These are phyloP conservation scores for Pseudogymnoascus sp. DNA, from an alignment of 2,329 filamentous ascomycete genomes.

Conservation along the genomic window DNA sequence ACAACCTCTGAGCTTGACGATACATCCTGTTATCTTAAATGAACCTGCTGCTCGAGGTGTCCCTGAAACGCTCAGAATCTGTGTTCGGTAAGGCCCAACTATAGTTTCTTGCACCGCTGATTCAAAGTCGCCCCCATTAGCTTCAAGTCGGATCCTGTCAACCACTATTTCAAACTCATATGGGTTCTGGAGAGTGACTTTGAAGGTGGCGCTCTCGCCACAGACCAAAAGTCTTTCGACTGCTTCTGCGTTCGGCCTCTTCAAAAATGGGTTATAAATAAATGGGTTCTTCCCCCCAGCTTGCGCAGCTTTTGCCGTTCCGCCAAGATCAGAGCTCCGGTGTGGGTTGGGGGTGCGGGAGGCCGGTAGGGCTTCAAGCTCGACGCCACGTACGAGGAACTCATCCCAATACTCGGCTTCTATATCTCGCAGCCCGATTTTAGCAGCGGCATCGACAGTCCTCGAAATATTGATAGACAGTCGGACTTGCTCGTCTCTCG, in stretches of 20 bases:
- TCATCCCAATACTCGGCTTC: slow-evolving; percentile 94
- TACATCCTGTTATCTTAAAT: slow-evolving; percentile 67
- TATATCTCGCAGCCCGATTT: slow-evolving; percentile 61
- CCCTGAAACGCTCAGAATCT: slow-evolving; percentile 65
- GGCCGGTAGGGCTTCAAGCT: slow-evolving; percentile 54
- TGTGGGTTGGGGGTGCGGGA: slow-evolving; percentile 59
- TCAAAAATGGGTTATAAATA: slow-evolving; percentile 88
- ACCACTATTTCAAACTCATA: slow-evolving; percentile 90
- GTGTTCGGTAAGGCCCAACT: slow-evolving; percentile 74
- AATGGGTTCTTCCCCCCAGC: slow-evolving; percentile 62
- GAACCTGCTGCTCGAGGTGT: slow-evolving; percentile 58
- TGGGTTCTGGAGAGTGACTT: slow-evolving; percentile 82
- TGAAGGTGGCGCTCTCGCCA: slow-evolving; percentile 68
- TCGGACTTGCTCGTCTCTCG: slow-evolving; percentile 74
- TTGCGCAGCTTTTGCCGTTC: slow-evolving; percentile 30
- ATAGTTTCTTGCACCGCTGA: slow-evolving; percentile 55
- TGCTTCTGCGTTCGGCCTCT: slow-evolving; percentile 50
- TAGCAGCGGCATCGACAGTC: slow-evolving; percentile 67
- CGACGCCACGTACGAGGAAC: slow-evolving; percentile 74
- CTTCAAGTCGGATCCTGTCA: slow-evolving; percentile 68
- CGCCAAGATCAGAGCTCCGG: slow-evolving; percentile 40
- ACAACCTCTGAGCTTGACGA: slow-evolving; percentile 73
- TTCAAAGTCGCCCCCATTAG: slow-evolving; percentile 64
- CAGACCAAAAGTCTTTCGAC: slow-evolving; percentile 66
- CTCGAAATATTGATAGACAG: slow-evolving; percentile 80